Conservation (phyloP, 306 rosid genomes). For the Vigna nakashimae region DNA sequence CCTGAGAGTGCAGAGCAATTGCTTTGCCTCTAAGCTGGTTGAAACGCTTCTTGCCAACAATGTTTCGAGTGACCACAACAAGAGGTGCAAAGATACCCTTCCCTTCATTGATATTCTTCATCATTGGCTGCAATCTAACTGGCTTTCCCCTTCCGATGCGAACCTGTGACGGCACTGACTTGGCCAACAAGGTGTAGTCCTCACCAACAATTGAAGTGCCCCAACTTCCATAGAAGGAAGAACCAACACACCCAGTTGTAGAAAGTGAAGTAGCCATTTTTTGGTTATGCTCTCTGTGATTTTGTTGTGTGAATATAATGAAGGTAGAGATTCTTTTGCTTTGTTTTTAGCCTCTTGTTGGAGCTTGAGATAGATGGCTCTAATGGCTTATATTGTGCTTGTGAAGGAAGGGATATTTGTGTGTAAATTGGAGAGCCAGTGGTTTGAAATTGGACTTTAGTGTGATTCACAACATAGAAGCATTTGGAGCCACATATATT, state of each 20-base stretch:
- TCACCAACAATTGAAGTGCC: constrained; percentile 76
- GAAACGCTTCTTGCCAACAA: constrained; percentile 91
- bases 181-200: constrained; percentile 58
- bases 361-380: constrained; percentile 39
- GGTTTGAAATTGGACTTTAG: constrained; percentile 60
- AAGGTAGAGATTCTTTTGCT: background rate
- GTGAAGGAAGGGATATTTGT: constrained; percentile 61
- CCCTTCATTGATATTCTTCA: constrained; percentile 97
- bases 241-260: constrained; percentile 60
- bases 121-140: constrained; percentile 72
- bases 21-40: constrained; percentile 97
- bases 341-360: constrained; percentile 16
- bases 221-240: constrained; percentile 84
- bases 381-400: constrained; percentile 51
- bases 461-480: constrained; percentile 40
- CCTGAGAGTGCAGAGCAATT: constrained; percentile 98
- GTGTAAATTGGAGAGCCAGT: constrained; percentile 68
- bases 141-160: constrained; percentile 58
- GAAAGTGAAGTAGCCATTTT: constrained; percentile 72
- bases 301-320: constrained; percentile 22
- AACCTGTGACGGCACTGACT: constrained; percentile 64
- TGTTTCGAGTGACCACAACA: constrained; percentile 73
- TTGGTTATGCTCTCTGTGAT: background rate
- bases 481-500: constrained; percentile 58
- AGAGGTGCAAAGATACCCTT: constrained; percentile 92